Base-by-base conservation (phyloP, 306 rosid species). In the Prunus salicina region DNA sequence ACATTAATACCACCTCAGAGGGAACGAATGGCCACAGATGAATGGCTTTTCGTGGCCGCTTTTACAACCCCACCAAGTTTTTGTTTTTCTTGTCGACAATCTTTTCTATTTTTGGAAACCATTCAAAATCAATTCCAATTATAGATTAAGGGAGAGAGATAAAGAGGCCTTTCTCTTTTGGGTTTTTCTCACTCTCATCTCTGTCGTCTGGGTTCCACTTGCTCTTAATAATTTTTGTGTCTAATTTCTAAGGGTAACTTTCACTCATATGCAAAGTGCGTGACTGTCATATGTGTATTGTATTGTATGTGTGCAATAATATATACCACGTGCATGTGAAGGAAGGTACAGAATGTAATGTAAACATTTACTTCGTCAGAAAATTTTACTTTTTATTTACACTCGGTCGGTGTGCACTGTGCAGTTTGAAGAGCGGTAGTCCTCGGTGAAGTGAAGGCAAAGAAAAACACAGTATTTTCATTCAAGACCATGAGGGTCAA, bases 1-100 rank as follows among this genome's bases (percentile, higher is more conserved):
- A 60, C 76, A 65, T 72, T 12, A 67, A 51, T 69, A 52, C 79
- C 82, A 75, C 82, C 81, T 63, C 16, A 67, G 60, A 32, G 82
- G 69, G 75, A 84, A 79, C 77, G 72, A 77, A 6, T 52, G 28
- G 67, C 62, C 47, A 70, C 28, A 63, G 80, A 76, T 68, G 78
- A 25, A 55, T 64, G 63, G n/a, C 76, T 75, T 72, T 38, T 20
- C 52, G 64, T 69, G 24, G 30, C 70, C 19, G 15, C 74, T 69
- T 50, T 64, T 11, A 18, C 80, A 69, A n/a, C 69, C 65, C 52
- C 19, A 30, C 60, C 73, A 61, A 60, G 16, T 27, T 67, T 60
- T 2, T 49, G 43, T 38, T 38, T 38, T 38, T 38, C 43, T 38
- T 38, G 69, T 18, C 49, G 46, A 49, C 71, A 34, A 75, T 43